Evolutionary conservation across 345 rosid genomes (phyloP), one percentile per base, ranked within the genome.

Genomic region (sweet orange (Citrus sinensis)): DNA sequence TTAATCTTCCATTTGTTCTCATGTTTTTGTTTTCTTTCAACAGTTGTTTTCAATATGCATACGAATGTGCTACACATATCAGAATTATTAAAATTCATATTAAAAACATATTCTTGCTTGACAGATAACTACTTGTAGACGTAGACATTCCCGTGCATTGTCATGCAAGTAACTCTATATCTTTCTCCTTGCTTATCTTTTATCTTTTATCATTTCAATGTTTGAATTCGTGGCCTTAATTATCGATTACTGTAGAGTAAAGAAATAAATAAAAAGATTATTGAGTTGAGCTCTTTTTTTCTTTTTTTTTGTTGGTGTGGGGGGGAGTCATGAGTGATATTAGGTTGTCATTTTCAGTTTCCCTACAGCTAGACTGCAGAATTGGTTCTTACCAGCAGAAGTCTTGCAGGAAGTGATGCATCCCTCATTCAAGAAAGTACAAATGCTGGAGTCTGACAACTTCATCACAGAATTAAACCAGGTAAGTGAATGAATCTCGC

Each of bases 111-210:
- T 62, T 40, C 42, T 35, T 67, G 29, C 54, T 75, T 27, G 32
- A 55, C 62, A 55, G 82, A 75, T 76, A 79, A 78, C 77, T 62
- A 63, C 82, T 62, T 39, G 16, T 35, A 81, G 83, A 81, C 46
- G 83, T 85, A 67, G 74, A 76, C 82, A n/a, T 84, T 81, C 66
- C 76, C 73, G 80, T 80, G 80, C 80, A 71, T 78, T 65, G 35
- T 67, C 76, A 79, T 84, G 82, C 83, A 85, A 77, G 75, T 75
- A 74, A 73, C 27, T 70, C 49, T 46, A 46, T 22, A 34, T 75
- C 29, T 77, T 42, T 13, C 7, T 71, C 30, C 16, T 20, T 30
- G n/a, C n/a, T 42, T 59, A 49, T 62, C 70, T 71, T 27, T 29
- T 37, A 25, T 2, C 29, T 25, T 55, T 68, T 54, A n/a, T 37